Percentiles rank a stretch among this genome's conserved stretches.
phyloP scores from a whole-genome alignment of 768 basidiomycete species.

The Tricholoma flavovirens region DNA sequence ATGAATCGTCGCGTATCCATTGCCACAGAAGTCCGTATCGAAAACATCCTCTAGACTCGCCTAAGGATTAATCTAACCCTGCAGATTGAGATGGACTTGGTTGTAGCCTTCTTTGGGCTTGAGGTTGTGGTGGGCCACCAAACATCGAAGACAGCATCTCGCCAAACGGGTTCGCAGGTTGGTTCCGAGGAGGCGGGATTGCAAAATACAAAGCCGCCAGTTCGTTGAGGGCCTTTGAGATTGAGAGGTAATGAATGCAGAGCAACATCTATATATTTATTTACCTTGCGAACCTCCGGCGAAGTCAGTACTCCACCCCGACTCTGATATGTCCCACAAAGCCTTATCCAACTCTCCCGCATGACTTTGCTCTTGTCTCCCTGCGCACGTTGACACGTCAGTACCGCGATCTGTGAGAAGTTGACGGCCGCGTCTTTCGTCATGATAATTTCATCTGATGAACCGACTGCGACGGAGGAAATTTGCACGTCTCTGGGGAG shows the following conservation, averaged over 20 bases:
- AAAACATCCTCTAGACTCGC: neutral
- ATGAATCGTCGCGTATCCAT: too few species aligned
- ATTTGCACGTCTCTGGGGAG: constrained; percentile 45
- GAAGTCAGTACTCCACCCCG: constrained; percentile 56
- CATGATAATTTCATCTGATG: constrained; percentile 56
- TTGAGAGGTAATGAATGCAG: neutral
- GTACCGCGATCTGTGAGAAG: constrained; percentile 84
- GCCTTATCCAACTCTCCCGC: constrained; percentile 78
- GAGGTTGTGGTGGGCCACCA: constrained; percentile 53
- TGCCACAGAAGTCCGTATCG: too few species aligned
- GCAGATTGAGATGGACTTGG: constrained; percentile 31
- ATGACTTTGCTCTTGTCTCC: constrained; percentile 72
- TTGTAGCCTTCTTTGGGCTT: constrained; percentile 39
- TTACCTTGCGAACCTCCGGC: constrained; percentile 59
- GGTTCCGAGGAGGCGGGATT: constrained; percentile 69
- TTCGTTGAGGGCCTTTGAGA: constrained; percentile 54
- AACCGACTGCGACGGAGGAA: constrained; percentile 43
- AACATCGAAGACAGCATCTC: constrained; percentile 89
- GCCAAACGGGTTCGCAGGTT: constrained; percentile 74
- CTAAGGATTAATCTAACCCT: constrained; percentile 38
- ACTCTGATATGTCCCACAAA: constrained; percentile 81
- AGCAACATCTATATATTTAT: constrained; percentile 17
- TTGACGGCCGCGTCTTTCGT: constrained; percentile 77
- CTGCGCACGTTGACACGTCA: constrained; percentile 83
- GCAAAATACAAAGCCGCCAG: constrained; percentile 79